phyloP scores from a whole-genome alignment of 2,329 filamentous ascomycete genomes.

The Fusarium sp. region DNA sequence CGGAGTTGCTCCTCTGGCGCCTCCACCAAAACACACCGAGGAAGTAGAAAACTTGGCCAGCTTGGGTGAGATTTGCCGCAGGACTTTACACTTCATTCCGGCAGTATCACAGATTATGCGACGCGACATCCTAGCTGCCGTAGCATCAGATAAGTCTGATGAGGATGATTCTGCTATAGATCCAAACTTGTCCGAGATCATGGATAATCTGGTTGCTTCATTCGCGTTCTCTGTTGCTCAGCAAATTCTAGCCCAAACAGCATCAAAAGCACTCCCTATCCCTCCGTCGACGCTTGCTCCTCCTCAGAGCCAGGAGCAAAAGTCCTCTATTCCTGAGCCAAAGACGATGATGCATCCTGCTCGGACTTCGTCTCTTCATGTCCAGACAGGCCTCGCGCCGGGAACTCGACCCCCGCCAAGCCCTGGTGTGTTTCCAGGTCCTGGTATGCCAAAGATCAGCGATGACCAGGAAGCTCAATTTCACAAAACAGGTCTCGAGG shows the following conservation, averaged over 20 bases:
- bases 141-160: constrained; percentile 56
- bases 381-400: constrained; percentile 53
- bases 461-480: constrained; percentile 60
- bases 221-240: constrained; percentile 82
- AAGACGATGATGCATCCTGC: constrained; percentile 78
- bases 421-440: constrained; percentile 64
- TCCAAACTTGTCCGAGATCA: constrained; percentile 60
- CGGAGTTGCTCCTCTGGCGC: constrained; percentile 65
- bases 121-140: constrained; percentile 76
- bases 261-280: constrained; percentile 74
- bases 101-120: constrained; percentile 82
- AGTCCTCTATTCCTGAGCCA: constrained; percentile 71
- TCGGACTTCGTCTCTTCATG: constrained; percentile 69
- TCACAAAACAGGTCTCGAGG: constrained; percentile 75
- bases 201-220: constrained; percentile 80
- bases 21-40: constrained; percentile 61
- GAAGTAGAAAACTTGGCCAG: constrained; percentile 80
- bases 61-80: constrained; percentile 86
- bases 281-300: constrained; percentile 66
- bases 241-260: constrained; percentile 80
- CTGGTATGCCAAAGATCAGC: constrained; percentile 55
- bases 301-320: constrained; percentile 65
- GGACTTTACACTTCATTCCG: constrained; percentile 86
- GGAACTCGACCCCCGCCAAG: constrained; percentile 56
- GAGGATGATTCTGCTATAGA: constrained; percentile 50